These are phyloP conservation scores for Kluyveromyces sp. DNA, from an alignment of 1,139 yeast genomes.

Conservation along the genomic window DNA sequence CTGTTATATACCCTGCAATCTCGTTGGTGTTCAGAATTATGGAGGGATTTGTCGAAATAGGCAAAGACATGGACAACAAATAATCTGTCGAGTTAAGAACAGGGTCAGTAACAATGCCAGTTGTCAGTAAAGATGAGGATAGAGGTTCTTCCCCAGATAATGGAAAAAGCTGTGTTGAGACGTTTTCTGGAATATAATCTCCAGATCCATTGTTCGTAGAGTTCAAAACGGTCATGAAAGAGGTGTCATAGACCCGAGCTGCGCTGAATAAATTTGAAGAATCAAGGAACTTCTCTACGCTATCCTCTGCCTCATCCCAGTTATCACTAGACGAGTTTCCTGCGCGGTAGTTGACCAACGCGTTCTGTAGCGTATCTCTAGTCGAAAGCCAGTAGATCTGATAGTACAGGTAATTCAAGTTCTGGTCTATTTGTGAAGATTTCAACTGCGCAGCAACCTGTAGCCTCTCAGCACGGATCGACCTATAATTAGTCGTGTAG, in stretches of 20 bases:
- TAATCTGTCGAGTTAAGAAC: constrained; percentile 36
- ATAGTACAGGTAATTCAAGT: constrained; percentile 54
- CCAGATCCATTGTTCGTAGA: constrained; percentile 37
- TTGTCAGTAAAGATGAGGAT: constrained; percentile 38
- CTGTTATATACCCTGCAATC: constrained; percentile 66
- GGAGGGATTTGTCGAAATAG: constrained; percentile 67
- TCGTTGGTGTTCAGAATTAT: constrained; percentile 53
- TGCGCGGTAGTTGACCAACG: constrained; percentile 58
- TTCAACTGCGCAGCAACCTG: constrained; percentile 75
- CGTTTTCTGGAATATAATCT: constrained; percentile 28
- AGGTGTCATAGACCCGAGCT: constrained; percentile 61
- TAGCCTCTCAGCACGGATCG: constrained; percentile 61
- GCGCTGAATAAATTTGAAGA: constrained; percentile 59
- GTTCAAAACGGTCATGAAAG: constrained; percentile 33
- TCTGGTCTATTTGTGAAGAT: constrained; percentile 70
- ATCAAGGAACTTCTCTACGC: constrained; percentile 52
- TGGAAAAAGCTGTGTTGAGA: constrained; percentile 42
- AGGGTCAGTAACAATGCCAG: constrained; percentile 56
- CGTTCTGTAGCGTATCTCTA: constrained; percentile 51
- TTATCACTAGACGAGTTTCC: constrained; percentile 56
- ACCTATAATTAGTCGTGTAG: constrained; percentile 57
- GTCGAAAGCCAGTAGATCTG: constrained; percentile 66
- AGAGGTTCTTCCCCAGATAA: constrained; percentile 39
- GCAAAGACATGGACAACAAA: constrained; percentile 42
- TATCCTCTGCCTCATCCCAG: constrained; percentile 38